Evolutionary conservation across 2,329 filamentous ascomycete species (phyloP).

Genomic region (Botrytis pseudocinerea): DNA sequence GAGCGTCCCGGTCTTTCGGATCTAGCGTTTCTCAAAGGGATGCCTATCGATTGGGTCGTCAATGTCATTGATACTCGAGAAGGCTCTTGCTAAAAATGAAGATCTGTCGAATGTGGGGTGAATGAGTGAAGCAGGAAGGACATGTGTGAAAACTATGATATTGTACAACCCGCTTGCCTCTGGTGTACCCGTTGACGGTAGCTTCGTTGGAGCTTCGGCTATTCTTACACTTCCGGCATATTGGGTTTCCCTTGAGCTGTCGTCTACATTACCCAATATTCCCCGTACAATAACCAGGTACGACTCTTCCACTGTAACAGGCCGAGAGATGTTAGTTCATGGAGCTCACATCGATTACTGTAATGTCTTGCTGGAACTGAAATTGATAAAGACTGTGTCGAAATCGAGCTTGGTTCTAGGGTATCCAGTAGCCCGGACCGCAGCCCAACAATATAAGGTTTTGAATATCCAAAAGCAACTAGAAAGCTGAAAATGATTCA

Average conservation of each 20-base stretch:
- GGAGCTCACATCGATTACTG: neutral
- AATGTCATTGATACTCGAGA: neutral
- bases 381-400: neutral
- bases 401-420: neutral
- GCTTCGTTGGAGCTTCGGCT: neutral
- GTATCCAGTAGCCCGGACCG: too few species aligned
- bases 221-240: slow-evolving; percentile 4
- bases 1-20: neutral
- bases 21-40: neutral
- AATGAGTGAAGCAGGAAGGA: neutral
- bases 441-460: too few species aligned
- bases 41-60: neutral
- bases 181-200: slow-evolving; percentile 2
- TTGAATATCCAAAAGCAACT: too few species aligned
- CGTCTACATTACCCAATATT: neutral
- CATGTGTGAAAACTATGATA: neutral
- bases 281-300: neutral
- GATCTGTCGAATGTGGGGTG: neutral
- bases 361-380: neutral
- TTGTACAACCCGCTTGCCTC: neutral
- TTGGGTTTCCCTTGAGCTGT: neutral
- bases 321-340: neutral
- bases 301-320: neutral
- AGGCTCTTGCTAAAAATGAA: slow-evolving; percentile 10
- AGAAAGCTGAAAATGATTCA: too few species aligned